Base-by-base conservation (phyloP, 345 rosid genomes). In the Gossypium rotundifolium region DNA sequence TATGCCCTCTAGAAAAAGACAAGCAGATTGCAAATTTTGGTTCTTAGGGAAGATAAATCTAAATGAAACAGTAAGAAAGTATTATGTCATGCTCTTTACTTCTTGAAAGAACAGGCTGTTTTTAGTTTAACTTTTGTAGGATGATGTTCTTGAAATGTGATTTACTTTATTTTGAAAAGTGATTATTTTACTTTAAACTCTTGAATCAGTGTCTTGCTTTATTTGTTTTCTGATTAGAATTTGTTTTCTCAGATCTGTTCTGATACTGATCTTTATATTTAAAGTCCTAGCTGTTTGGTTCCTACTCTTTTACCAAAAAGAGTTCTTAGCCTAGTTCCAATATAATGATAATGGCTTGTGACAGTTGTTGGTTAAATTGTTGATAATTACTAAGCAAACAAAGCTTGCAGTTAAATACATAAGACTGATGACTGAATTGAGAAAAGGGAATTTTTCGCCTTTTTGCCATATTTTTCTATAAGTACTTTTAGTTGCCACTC, bases 11-110 rank as follows among this genome's bases (percentile, higher is more conserved):
- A 44, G 69, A 20, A 51, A 23, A 11, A 74, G 40, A 22, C 27
- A 23, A 60, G 29, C 16, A 65, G 10, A 14, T 60, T 75, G n/a
- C 33, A 69, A 71, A 40, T 4, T 75, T 46, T 66, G 65, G 64
- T 58, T 61, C 33, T 60, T 53, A 45, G 73, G 27, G 63, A 52
- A 68, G 74, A 75, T 52, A 38, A 38, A n/a, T 68, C 58, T 11
- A 45, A 48, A 51, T 33, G 27, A 66, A 57, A 54, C 51, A 14
- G 14, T 23, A 33, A 49, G 73, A 65, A 62, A 33, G 40, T 33
- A 33, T 17, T 45, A 18, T 38, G 13, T 64, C 49, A n/a, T 40
- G 14, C 51, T n/a, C 42, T 25, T 27, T 70, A 16, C 61, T 70
- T 17, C 42, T 17, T 29, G 38, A 46, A 46, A 54, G 12, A 18